phyloP scores from a whole-genome alignment of 2,329 filamentous ascomycete genomes.

The Fusarium continuum region DNA sequence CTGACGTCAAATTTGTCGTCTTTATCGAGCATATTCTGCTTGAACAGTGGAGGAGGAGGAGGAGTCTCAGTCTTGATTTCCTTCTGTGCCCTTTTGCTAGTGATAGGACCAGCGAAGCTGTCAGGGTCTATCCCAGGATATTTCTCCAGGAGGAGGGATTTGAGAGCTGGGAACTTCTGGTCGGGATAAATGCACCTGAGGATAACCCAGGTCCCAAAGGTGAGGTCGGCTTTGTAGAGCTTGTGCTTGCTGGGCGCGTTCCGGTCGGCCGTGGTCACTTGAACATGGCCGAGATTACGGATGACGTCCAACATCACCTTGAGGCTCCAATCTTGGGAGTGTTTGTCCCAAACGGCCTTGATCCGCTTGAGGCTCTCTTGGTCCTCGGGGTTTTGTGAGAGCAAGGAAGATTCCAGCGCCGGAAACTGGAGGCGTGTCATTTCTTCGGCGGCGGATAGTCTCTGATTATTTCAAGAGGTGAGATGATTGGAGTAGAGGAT shows the following conservation, averaged over 20 bases:
- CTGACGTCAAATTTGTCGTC: neutral
- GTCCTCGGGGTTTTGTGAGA: conserved; percentile 6
- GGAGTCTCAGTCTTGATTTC: neutral
- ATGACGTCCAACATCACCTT: neutral
- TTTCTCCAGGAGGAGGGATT: neutral
- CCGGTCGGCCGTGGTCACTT: neutral
- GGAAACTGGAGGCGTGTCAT: neutral
- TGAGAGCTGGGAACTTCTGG: neutral
- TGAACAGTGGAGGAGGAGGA: too few relatives aligned
- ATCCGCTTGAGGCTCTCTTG: conserved; percentile 2
- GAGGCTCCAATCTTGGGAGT: neutral
- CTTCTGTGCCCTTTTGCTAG: neutral
- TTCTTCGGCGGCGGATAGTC: too few relatives aligned
- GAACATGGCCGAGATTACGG: neutral
- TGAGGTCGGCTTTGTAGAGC: neutral
- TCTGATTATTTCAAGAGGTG: neutral
- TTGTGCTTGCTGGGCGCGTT: conserved; percentile 3
- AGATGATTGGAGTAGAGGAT: neutral
- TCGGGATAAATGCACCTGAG: conserved; percentile 9
- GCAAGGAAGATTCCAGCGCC: neutral
- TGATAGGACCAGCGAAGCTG: neutral
- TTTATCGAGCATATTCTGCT: neutral
- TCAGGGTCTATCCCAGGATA: conserved; percentile 3
- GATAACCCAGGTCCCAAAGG: conserved; percentile 17
- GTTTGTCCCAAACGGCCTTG: neutral